Evolutionary conservation across 2,329 filamentous ascomycete species (phyloP), one percentile per base, ranked within the genome.

Genomic region (Coniochaeta pulveracea): DNA sequence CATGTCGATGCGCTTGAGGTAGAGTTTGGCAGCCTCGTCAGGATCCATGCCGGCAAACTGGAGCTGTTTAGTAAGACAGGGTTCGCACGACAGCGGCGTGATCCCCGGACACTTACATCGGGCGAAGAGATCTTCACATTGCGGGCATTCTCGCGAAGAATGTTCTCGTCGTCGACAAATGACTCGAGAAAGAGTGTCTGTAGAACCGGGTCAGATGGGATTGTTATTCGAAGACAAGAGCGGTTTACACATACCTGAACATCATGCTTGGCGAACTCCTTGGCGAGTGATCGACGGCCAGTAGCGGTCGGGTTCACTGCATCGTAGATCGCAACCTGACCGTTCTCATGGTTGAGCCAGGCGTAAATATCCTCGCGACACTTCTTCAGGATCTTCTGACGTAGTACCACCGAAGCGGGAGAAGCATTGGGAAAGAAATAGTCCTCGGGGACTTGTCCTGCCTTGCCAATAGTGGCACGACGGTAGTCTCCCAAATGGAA

Each of bases 51-150:
- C 85, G 40, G 83, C 70, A 51, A 96, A 98, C 76, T 86, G 40
- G 15, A 19, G 3, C 19, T 26, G 34, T 50, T 36, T 17, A 15
- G 28, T 21, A 15, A 31, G 16, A 31, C 19, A 17, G 27, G 21
- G 28, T 40, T 26, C 43, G 34, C 10, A 15, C 17, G 11, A 10
- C 10, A 10, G 15, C 3, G 11, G 15, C 11, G 2, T 21, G 11
- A 23, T n/a, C n/a, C 10, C n/a, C 17, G n/a, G 8, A 10, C 10
- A 56, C 76, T 58, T 61, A 86, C 82, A 58, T 98, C 91, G 5
- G 91, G 93, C 1, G 89, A 96, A 3, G 85, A 93, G 35, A 98
- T 98, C 58, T 98, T 98, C 51, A 98, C 91, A 43, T 85, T 91
- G 37, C 89, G 80, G 32, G 94, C 91, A 53, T 98, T 98, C 55